Percentiles rank a stretch among this genome's conserved stretches.
phyloP scores from a whole-genome alignment of 768 basidiomycete genomes.

The Podaxis pistillaris region DNA sequence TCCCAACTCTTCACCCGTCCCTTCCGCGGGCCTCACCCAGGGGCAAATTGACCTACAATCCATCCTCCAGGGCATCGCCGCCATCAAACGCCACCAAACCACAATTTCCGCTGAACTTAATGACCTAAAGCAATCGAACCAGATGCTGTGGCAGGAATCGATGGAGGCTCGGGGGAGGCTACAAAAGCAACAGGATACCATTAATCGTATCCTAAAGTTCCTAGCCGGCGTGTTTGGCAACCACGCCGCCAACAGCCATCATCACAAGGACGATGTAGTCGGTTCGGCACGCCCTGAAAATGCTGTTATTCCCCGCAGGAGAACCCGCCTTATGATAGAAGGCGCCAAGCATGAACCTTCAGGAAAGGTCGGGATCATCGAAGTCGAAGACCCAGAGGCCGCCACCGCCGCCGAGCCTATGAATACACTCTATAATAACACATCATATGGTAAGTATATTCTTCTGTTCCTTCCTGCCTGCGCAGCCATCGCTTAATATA shows the following conservation, averaged over 20 bases:
- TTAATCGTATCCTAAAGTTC: constrained; percentile 93
- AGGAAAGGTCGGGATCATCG: constrained; percentile 28
- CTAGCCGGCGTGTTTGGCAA: constrained; percentile 86
- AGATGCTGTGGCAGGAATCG: constrained; percentile 92
- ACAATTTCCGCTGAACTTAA: constrained; percentile 88
- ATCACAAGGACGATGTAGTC: constrained; percentile 29
- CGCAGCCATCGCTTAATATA: constrained; percentile 11
- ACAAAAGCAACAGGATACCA: constrained; percentile 94
- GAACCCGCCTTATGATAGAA: constrained; percentile 68
- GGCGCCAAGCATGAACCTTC: constrained; percentile 41
- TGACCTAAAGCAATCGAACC: constrained; percentile 84
- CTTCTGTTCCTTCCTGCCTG: constrained; percentile 10
- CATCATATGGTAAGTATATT: constrained; percentile 17
- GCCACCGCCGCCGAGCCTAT: no score
- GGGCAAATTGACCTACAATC: constrained; percentile 73
- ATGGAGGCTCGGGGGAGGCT: constrained; percentile 73
- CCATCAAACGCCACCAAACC: constrained; percentile 89
- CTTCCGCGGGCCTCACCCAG: constrained; percentile 24
- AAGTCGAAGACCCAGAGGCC: constrained; percentile 21
- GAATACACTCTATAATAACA: background rate
- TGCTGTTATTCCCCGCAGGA: constrained; percentile 48
- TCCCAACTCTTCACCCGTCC: constrained; percentile 14
- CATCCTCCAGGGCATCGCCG: constrained; percentile 77
- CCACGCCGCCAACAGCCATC: constrained; percentile 29
- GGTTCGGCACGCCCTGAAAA: constrained; percentile 25